Evolutionary conservation across 1,284 basidiomycete species (phyloP).

Genomic region (Inonotus hispidus): DNA sequence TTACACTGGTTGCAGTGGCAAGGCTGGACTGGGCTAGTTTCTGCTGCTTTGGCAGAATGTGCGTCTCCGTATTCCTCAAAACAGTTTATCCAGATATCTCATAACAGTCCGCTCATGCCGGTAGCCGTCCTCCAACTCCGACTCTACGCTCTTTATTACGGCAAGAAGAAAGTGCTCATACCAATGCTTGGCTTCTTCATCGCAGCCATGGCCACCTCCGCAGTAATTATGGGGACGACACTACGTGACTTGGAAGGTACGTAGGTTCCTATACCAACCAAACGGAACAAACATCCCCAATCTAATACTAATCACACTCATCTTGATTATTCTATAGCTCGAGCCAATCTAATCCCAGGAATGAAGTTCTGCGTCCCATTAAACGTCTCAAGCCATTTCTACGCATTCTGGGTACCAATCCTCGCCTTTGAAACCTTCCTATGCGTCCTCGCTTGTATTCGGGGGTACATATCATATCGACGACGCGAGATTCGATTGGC

Average conservation of each 20-base stretch:
- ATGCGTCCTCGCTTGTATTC: conserved; percentile 42
- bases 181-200: conserved; percentile 41
- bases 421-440: conserved; percentile 47
- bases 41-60: conserved; percentile 51
- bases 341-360: conserved; percentile 7
- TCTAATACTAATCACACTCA: conserved; percentile 19
- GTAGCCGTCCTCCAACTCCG: conserved; percentile 54
- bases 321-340: conserved; percentile 26
- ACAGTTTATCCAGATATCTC: background rate
- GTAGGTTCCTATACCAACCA: conserved; percentile 12
- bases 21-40: conserved; percentile 50
- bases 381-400: conserved; percentile 38
- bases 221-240: conserved; percentile 42
- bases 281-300: background rate
- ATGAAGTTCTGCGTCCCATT: conserved; percentile 33
- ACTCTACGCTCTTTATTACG: conserved; percentile 54
- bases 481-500: conserved; percentile 6
- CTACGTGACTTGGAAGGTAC: conserved; percentile 37
- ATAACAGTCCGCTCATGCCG: background rate
- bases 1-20: conserved; percentile 49
- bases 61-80: conserved; percentile 17
- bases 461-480: conserved; percentile 40
- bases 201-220: conserved; percentile 35
- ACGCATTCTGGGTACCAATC: conserved; percentile 54
- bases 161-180: conserved; percentile 43